These are phyloP conservation scores for Wickerhamomyces bovis DNA, from an alignment of 805 yeast genomes.

Conservation along the genomic window DNA sequence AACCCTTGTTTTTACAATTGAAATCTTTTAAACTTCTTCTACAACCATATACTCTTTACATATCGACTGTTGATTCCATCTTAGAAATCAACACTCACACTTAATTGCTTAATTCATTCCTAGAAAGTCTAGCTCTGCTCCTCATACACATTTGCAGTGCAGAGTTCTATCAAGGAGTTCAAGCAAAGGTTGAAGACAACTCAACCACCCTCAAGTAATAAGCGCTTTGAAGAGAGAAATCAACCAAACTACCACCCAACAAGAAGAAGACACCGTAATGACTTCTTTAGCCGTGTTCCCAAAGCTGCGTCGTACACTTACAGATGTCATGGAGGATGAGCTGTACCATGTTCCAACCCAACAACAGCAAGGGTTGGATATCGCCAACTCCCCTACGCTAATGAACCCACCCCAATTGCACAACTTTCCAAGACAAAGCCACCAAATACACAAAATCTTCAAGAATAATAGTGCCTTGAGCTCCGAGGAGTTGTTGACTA, in stretches of 20 bases:
- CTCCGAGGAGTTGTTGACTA: conserved; percentile 21
- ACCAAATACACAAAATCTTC: conserved; percentile 10
- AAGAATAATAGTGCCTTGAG: conserved; percentile 19
- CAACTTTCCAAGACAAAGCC: conserved; percentile 10
- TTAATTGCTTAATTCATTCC: not conserved
- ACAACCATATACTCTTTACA: not conserved
- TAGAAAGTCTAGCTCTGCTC: not conserved
- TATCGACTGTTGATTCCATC: not conserved
- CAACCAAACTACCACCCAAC: not conserved
- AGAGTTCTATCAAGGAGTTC: not conserved
- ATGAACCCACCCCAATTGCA: conserved; percentile 1
- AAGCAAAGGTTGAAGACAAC: not conserved
- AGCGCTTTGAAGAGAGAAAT: not conserved
- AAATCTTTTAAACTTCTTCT: not conserved
- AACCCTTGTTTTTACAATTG: not conserved
- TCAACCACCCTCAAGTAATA: not conserved
- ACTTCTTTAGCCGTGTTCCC: conserved; percentile 46
- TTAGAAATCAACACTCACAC: not conserved
- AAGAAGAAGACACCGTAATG: conserved; percentile 24
- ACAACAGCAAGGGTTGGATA: conserved; percentile 7
- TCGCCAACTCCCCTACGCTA: not conserved
- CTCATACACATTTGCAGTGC: not conserved
- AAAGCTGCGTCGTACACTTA: conserved; percentile 43
- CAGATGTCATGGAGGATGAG: conserved; percentile 58
- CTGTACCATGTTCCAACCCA: conserved; percentile 33